Evolutionary conservation across 2,329 filamentous ascomycete genomes (phyloP).

Genomic region (Orbilia blumenaviensis): DNA sequence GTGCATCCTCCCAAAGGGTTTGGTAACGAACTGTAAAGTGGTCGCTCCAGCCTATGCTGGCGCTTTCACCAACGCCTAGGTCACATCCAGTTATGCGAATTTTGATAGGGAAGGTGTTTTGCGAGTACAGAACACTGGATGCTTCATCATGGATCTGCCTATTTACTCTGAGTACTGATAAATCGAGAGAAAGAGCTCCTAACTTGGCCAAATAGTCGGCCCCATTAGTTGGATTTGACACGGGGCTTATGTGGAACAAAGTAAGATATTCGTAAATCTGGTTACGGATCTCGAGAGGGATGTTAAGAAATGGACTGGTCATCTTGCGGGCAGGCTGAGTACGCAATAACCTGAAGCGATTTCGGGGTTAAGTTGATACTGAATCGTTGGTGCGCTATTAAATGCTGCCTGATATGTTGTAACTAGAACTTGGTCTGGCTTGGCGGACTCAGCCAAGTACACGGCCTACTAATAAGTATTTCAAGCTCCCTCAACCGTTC

Average conservation of each 20-base stretch:
- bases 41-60: background rate
- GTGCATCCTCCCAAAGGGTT: constrained; percentile 6
- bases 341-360: too few relatives aligned
- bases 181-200: background rate
- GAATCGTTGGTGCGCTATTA: too few relatives aligned
- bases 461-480: too few relatives aligned
- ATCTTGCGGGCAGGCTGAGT: too few relatives aligned
- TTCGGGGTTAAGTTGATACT: too few relatives aligned
- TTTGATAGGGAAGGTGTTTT: background rate
- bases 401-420: too few relatives aligned
- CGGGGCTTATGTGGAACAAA: background rate
- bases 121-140: background rate
- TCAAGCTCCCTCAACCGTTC: too few relatives aligned
- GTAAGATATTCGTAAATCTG: constrained; percentile 7
- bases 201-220: background rate
- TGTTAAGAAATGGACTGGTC: background rate
- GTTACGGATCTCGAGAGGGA: constrained; percentile 18
- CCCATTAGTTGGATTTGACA: background rate
- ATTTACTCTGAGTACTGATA: background rate
- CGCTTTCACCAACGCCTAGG: background rate
- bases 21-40: background rate
- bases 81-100: background rate
- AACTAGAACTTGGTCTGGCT: too few relatives aligned
- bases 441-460: too few relatives aligned
- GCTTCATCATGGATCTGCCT: constrained; percentile 18